These are phyloP conservation scores for Amanita rimosa DNA, from an alignment of 768 basidiomycete genomes.

Conservation along the genomic window DNA sequence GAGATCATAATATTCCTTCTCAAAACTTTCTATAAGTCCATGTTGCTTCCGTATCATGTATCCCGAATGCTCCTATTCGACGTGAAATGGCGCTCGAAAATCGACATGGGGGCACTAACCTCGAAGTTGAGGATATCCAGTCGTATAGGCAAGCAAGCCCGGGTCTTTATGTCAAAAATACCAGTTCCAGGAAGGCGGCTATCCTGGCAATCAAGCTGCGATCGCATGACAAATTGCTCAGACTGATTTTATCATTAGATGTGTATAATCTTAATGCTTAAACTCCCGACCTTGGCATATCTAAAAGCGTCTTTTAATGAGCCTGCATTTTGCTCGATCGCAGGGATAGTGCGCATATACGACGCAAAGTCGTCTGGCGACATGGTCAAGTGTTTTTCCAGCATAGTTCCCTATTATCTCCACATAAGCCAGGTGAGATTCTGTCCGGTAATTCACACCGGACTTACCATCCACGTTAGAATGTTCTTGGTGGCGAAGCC, in stretches of 20 bases:
- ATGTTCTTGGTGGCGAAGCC: conserved; percentile 49
- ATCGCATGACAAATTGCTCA: conserved; percentile 75
- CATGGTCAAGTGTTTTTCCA: conserved; percentile 82
- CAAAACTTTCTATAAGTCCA: conserved; percentile 71
- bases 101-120: conserved; percentile 21
- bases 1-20: conserved; percentile 91
- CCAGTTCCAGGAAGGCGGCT: conserved; percentile 75
- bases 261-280: not conserved
- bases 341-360: conserved; percentile 30
- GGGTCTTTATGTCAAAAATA: conserved; percentile 94
- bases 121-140: conserved; percentile 77
- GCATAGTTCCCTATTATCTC: conserved; percentile 58
- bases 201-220: conserved; percentile 87
- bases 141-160: conserved; percentile 76
- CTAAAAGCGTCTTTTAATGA: conserved; percentile 65
- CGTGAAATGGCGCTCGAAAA: not conserved
- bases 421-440: not conserved
- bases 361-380: conserved; percentile 49
- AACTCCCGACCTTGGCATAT: conserved; percentile 58
- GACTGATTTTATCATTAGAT: conserved; percentile 23
- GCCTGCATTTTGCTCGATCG: conserved; percentile 18
- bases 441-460: not conserved
- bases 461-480: conserved; percentile 62
- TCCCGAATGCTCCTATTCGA: conserved; percentile 57
- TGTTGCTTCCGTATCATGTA: conserved; percentile 58